Base-by-base conservation (phyloP, 306 rosid genomes). In the Gastrolobium villosum region DNA sequence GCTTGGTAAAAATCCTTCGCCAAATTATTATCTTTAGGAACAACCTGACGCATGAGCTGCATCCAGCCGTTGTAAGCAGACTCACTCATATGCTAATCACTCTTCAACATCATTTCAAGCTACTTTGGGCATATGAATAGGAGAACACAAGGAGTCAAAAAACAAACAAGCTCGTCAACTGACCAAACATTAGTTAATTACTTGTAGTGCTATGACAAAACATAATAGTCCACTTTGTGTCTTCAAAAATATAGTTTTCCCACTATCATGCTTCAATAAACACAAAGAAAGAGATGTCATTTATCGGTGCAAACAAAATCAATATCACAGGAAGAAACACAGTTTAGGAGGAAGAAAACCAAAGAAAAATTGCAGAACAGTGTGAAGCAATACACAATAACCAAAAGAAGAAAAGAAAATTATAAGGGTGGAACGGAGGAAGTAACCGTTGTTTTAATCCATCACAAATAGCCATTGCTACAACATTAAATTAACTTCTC, bases 291-390 rank as follows among this genome's bases (percentile, higher is more conserved):
- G 31, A 79, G 36, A 62, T 8, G 50, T 36, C 9, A 55, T n/a
- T 45, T 46, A 68, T 67, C 57, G 9, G 55, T 74, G 34, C 44
- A 66, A 66, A 56, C 15, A 66, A 15, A 81, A 67, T 26, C 48
- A 53, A 65, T 34, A 30, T 52, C 11, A 3, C 20, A 34, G 59
- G 40, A 49, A 14, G 26, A 49, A 64, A 36, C 2, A 7, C 35
- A 66, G 61, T 74, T 26, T 4, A 31, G 65, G 44, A 56, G 7
- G 70, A 73, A 14, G 34, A 68, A 46, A 11, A 31, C 60, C 70
- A 49, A 65, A 65, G 2, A 37, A 6, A 45, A 45, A 64, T 14
- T 56, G 35, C 40, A 30, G 53, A 59, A 32, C 36, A 53, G 61
- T 43, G 44, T 34, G 62, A 65, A 64, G 41, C 43, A 28, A 41